Base-by-base conservation (phyloP, 139 green algal species). In the Trebouxia sp. region DNA sequence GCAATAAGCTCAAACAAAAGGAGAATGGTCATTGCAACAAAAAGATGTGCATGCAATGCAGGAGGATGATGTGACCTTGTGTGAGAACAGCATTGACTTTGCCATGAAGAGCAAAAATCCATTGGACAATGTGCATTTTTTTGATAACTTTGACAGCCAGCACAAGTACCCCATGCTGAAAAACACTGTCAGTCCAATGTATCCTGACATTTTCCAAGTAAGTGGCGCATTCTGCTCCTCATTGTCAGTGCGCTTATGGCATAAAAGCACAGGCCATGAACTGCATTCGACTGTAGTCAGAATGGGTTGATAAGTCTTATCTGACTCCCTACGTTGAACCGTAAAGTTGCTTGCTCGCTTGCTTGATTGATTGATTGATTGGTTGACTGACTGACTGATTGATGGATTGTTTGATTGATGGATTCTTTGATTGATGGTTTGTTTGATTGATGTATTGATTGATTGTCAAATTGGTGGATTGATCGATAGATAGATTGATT, bases 41-140 rank as follows among this genome's bases (percentile, higher is more conserved):
- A n/a, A n/a, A n/a, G n/a, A n/a, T n/a, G n/a, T n/a, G n/a, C n/a
- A n/a, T n/a, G n/a, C n/a, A n/a, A 70, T 94, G 77, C 48, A 47
- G 20, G 75, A 78, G 26, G 75, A 92, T 9, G 87, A 95, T 62
- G 51, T 95, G 12, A 89, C 94, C 24, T 65, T 89, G 48, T 86
- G 84, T 41, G 86, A 91, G 65, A 92, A 85, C 58, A 89, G 87
- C 77, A 95, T 95, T 56, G 83, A 95, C 84, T 90, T 87, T 75
- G 75, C 81, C 41, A 88, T 89, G 80, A 76, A 81, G 37, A 70
- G 82, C 35, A 35, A 69, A 22, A 95, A 95, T 82, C 91, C 91
- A 2, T 78, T 95, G 83, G 86, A 94, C 80, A 67, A 78, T 20
- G 91, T 95, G 24, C 83, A 81, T 65, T 94, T 94, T 76, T 94